Conservation (phyloP, 208 protist species). For the Trypanosoma avium region DNA sequence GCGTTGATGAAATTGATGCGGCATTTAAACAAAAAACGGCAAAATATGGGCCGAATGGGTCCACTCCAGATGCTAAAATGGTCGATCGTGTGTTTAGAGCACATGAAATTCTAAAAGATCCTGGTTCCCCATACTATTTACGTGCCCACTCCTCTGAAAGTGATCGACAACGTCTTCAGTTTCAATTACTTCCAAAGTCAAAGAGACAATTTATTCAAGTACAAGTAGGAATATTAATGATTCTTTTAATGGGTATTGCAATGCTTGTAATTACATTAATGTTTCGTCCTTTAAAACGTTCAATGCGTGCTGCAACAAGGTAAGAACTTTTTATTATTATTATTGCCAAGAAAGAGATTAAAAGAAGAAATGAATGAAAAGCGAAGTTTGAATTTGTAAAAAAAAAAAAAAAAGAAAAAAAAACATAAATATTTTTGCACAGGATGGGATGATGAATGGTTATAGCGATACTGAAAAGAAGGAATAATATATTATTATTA, state of each 20-base stretch:
- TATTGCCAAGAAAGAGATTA: no score
- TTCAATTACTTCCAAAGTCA: conserved; percentile 76
- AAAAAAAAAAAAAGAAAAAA: neutral
- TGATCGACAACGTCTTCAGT: conserved; percentile 77
- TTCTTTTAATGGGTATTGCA: conserved; percentile 35
- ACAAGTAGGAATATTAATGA: conserved; percentile 63
- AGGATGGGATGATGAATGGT: no score
- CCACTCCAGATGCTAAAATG: conserved; percentile 67
- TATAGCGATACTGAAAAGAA: no score
- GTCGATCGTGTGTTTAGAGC: conserved; percentile 75
- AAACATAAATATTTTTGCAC: neutral
- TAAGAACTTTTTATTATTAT: no score
- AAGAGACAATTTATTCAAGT: conserved; percentile 64
- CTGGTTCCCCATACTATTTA: conserved; percentile 78
- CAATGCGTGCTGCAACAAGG: conserved; percentile 66
- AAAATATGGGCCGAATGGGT: conserved; percentile 68
- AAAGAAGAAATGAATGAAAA: conserved; percentile 5
- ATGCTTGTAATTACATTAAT: conserved; percentile 55
- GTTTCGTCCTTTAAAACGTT: conserved; percentile 67
- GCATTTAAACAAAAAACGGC: conserved; percentile 57
- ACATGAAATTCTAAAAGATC: conserved; percentile 82
- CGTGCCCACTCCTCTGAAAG: conserved; percentile 70
- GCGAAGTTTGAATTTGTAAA: neutral
- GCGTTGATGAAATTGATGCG: conserved; percentile 73
- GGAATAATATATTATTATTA: no score